These are phyloP conservation scores for Clonostachys rhizophaga DNA, from an alignment of 2,329 filamentous ascomycete species.

Conservation along the genomic window DNA sequence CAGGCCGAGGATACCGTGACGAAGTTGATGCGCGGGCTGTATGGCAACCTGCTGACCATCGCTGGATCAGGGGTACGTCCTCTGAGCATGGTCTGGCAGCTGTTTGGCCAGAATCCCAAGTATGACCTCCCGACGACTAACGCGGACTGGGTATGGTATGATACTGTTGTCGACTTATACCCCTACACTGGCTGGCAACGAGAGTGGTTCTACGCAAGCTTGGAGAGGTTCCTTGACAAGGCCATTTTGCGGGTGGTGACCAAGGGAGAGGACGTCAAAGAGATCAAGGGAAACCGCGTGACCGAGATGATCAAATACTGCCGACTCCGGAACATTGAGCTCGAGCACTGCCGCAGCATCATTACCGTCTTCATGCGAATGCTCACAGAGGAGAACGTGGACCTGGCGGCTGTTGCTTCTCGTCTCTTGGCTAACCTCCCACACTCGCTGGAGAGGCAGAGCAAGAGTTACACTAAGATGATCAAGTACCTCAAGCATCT, in stretches of 20 bases:
- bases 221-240: constrained; percentile 8
- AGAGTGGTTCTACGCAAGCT: constrained; percentile 5
- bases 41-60: constrained; percentile 9
- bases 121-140: constrained; percentile 6
- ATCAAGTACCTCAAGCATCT: constrained; percentile 7
- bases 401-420: constrained; percentile 2
- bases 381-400: constrained; percentile 3
- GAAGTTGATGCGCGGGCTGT: constrained; percentile 9
- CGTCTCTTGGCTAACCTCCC: constrained; percentile 5
- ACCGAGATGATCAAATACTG: constrained; percentile 7
- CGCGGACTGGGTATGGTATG: constrained; percentile 8
- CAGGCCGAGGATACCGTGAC: constrained; percentile 10
- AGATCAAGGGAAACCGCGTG: constrained; percentile 4
- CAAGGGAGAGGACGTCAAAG: constrained; percentile 5
- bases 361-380: constrained; percentile 8
- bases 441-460: constrained; percentile 4
- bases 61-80: constrained; percentile 9
- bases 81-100: constrained; percentile 11
- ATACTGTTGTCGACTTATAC: constrained; percentile 7
- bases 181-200: constrained; percentile 10
- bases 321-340: constrained; percentile 8
- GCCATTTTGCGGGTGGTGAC: constrained; percentile 8
- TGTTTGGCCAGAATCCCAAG: constrained; percentile 5
- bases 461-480: constrained; percentile 5
- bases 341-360: constrained; percentile 9